Base-by-base conservation (phyloP, 192 early-diverging fungal species). In the Backusella parvicylindrica region DNA sequence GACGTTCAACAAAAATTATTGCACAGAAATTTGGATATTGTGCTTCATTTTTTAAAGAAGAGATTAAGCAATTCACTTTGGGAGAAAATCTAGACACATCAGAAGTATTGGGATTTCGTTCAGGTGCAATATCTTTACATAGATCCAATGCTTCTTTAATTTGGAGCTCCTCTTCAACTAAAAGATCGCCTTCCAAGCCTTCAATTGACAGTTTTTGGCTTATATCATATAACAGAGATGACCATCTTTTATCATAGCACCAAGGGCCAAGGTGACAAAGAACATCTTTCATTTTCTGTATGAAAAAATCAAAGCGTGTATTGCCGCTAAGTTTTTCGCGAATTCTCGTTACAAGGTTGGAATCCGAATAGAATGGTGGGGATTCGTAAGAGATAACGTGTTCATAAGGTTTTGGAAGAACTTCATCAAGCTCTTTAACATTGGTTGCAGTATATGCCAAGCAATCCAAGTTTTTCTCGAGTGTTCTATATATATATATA, bases 1-100 rank as follows among this genome's bases (percentile, higher is more conserved):
- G 81, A 8, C 91, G 86, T 71, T 89, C 79, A 21, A 91, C 90
- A 77, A 98, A 98, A 12, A 98, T 88, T 36, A 98, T 97, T 1
- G 93, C 94, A 71, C 95, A 92, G 73, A 97, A 92, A 6, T 87
- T 85, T 5, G 82, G 70, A 2, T 66, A 16, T 5, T 68, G 32
- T 12, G 32, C 21, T 37, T 21, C 72, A 38, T 9, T 69, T 64
- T 80, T 88, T 90, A 49, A 85, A 79, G 8, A 81, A 38, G 32
- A 95, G 84, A 95, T 73, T 3, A 98, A 82, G 21, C 79, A 79
- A 56, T 86, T 72, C 9, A 96, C 90, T 68, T 96, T 96, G 1
- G 91, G 90, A 0, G 92, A 88, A 26, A 92, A 81, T 4, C 71
- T 41, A 21, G 72, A 26, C 1, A 30, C 35, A 7, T 86, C 56